Base-by-base conservation (phyloP, 2,329 filamentous ascomycete species). In the Diplodia sapinea region DNA sequence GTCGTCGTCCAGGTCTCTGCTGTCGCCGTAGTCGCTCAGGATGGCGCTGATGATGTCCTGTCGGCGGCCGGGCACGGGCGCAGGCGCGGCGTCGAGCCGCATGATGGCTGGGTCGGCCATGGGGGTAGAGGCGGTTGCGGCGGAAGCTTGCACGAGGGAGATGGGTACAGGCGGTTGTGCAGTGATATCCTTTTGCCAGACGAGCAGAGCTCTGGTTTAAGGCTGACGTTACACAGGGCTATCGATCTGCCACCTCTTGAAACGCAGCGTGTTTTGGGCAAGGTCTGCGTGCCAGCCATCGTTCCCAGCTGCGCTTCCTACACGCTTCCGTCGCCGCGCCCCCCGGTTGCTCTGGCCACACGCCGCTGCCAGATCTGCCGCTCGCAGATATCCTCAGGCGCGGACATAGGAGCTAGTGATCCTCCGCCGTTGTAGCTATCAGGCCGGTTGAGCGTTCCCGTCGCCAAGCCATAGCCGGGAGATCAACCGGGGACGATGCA, bases 31-130 rank as follows among this genome's bases (percentile, higher is more conserved):
- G n/a, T 75, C 77, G 68, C 76, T 76, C 52, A 79, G 70, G 51
- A 79, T 71, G 66, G 75, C 74, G 73, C 76, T 79, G 70, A 79
- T 72, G 33, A 79, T 71, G 67, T 79, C 78, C 66, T 78, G 76
- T 70, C 77, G 75, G 43, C 72, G 73, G 20, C 74, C 69, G 29
- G 76, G 74, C 62, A 75, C 73, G 33, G 70, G 73, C 23, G 75
- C 69, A 26, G 76, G 74, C 62, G 75, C 73, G 33, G 70, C 67
- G 12, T 67, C 47, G 57, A 68, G 66, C 36, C 59, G 59, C 59
- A 51, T 38, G 20, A 20, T 36, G 49, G 17, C 55, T 36, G 33
- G 68, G 69, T 62, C 71, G 70, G 62, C 70, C 70, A 52, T 71
- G 71, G 50, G 73, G 75, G 36, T 52, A 57, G 38, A 23, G 20